These are phyloP conservation scores for Candida fluviatilis DNA, from an alignment of 805 yeast genomes.

Conservation along the genomic window DNA sequence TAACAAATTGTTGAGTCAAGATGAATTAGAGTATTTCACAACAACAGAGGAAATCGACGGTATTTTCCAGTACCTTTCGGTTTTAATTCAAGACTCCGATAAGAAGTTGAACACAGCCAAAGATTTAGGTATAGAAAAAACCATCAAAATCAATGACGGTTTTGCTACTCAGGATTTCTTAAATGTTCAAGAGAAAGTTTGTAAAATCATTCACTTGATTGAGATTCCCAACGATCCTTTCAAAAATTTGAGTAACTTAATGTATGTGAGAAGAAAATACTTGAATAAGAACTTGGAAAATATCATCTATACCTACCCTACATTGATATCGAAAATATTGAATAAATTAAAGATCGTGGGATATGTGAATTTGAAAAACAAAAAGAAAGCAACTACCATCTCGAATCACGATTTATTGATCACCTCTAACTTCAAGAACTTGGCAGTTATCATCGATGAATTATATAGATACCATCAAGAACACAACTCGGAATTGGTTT, in stretches of 20 bases:
- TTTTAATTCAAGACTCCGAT: conserved; percentile 44
- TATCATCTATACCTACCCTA: conserved; percentile 67
- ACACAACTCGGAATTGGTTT: conserved; percentile 27
- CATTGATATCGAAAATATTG: conserved; percentile 61
- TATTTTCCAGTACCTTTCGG: conserved; percentile 53
- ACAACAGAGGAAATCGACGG: conserved; percentile 51
- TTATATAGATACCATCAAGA: conserved; percentile 42
- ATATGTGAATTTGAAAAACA: conserved; percentile 17
- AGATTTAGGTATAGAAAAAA: conserved; percentile 35
- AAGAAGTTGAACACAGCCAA: conserved; percentile 30
- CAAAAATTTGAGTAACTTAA: conserved; percentile 27
- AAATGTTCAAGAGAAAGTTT: conserved; percentile 54
- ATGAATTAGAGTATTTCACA: conserved; percentile 28
- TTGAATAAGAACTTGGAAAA: conserved; percentile 53
- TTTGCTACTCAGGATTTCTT: conserved; percentile 34
- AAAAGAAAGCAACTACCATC: conserved; percentile 20
- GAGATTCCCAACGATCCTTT: conserved; percentile 34
- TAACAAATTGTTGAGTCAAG: conserved; percentile 43
- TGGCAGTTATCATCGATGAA: conserved; percentile 68
- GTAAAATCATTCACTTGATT: conserved; percentile 66
- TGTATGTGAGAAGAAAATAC: conserved; percentile 38
- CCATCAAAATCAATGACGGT: conserved; percentile 26
- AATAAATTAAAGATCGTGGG: conserved; percentile 51
- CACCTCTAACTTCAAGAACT: conserved; percentile 64
- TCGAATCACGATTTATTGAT: conserved; percentile 22